phyloP scores from a whole-genome alignment of 108 stramenopile species.

The Fistulifera pelliculosa region DNA sequence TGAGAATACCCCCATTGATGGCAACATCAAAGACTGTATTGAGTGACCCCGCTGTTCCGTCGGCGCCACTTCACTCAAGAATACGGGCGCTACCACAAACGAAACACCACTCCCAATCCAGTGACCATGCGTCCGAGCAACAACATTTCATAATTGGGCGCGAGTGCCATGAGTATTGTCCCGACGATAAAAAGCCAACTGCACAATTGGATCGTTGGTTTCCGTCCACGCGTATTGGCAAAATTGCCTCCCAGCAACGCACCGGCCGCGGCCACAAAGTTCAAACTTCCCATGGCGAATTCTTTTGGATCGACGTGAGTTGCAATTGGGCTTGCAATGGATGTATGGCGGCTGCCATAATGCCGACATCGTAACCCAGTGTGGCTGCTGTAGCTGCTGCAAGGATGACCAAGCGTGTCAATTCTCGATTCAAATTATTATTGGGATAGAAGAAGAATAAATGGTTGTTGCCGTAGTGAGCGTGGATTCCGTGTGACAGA shows the following conservation, averaged over 20 bases:
- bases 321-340: conserved; percentile 14
- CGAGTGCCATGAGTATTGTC: conserved; percentile 17
- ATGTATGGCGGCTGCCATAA: conserved; percentile 27
- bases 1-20: conserved; percentile 28
- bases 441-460: too few species aligned
- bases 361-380: conserved; percentile 28
- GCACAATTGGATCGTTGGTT: conserved; percentile 15
- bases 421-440: conserved; percentile 1
- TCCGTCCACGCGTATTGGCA: conserved; percentile 15
- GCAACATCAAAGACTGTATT: conserved; percentile 26
- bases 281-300: conserved; percentile 22
- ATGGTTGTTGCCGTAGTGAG: too few species aligned
- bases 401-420: conserved; percentile 8
- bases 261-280: conserved; percentile 22
- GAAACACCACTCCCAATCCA: conserved; percentile 24
- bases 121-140: conserved; percentile 19
- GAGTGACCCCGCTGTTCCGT: conserved; percentile 14
- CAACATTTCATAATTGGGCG: conserved; percentile 6
- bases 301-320: conserved; percentile 16
- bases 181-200: conserved; percentile 20
- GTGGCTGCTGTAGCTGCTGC: conserved; percentile 25
- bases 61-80: conserved; percentile 18
- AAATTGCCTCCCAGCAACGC: conserved; percentile 20
- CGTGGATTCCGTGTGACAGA: too few species aligned
- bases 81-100: conserved; percentile 22